phyloP scores from a whole-genome alignment of 441 rosid genomes.

The Euphorbia corollata region DNA sequence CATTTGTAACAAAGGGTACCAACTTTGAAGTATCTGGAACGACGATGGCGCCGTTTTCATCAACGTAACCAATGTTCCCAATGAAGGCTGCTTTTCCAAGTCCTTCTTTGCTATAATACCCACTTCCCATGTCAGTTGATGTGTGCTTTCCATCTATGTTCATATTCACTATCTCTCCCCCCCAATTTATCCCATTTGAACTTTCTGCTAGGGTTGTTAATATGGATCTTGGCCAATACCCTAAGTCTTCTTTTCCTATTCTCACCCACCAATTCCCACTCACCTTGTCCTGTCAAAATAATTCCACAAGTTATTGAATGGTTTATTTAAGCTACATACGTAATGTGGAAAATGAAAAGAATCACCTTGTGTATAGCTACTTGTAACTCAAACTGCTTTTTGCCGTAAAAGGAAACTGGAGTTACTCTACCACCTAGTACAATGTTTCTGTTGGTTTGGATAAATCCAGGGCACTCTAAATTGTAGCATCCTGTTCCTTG shows the following conservation, averaged over 20 bases:
- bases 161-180: slow-evolving; percentile 15
- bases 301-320: too few relatives aligned
- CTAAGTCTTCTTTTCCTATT: background rate
- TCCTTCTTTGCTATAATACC: slow-evolving; percentile 23
- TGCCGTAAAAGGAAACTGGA: slow-evolving; percentile 22
- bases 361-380: slow-evolving; percentile 10
- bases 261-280: slow-evolving; percentile 29
- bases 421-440: slow-evolving; percentile 1
- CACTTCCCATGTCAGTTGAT: slow-evolving; percentile 30
- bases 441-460: slow-evolving; percentile 12
- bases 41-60: background rate
- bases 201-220: slow-evolving; percentile 16
- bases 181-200: slow-evolving; percentile 14
- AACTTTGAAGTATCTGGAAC: background rate
- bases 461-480: slow-evolving; percentile 29
- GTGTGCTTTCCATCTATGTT: background rate
- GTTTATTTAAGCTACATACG: too few relatives aligned
- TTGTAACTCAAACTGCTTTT: slow-evolving; percentile 13
- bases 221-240: slow-evolving; percentile 29
- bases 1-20: background rate
- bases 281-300: slow-evolving; percentile 12
- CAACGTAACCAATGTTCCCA: background rate
- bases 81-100: slow-evolving; percentile 3
- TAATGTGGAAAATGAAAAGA: too few relatives aligned
- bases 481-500: slow-evolving; percentile 23